phyloP scores from a whole-genome alignment of 148 eudicot genomes.

The Silene latifolia region DNA sequence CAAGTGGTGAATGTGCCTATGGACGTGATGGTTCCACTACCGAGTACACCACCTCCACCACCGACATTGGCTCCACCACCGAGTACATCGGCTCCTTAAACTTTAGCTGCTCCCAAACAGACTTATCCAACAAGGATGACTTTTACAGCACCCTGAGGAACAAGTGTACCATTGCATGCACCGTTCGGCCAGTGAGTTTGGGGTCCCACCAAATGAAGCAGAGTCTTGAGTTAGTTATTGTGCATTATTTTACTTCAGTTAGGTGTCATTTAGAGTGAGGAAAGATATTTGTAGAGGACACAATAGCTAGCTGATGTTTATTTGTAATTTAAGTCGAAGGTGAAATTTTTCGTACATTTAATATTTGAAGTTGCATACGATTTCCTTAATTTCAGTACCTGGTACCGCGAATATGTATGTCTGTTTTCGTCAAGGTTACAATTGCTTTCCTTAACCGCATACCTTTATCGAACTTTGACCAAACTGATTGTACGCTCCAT shows the following conservation, averaged over 20 bases:
- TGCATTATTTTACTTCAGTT: constrained; percentile 21
- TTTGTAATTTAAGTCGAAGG: constrained; percentile 16
- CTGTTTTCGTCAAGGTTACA: background rate
- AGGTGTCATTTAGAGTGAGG: constrained; percentile 18
- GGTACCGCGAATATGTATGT: too few species aligned
- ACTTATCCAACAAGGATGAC: constrained; percentile 10
- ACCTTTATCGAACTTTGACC: background rate
- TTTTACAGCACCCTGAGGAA: background rate
- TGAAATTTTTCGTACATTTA: constrained; percentile 20
- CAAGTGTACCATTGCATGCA: constrained; percentile 14
- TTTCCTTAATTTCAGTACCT: background rate
- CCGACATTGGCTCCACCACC: too few species aligned
- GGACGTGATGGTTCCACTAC: background rate
- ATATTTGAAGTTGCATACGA: constrained; percentile 6
- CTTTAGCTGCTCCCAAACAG: background rate
- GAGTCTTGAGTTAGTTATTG: constrained; percentile 18
- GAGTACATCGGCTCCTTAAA: constrained; percentile 2
- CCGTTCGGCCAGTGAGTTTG: constrained; percentile 20
- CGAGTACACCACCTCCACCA: too few species aligned
- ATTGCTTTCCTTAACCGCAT: background rate
- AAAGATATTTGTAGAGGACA: constrained; percentile 21
- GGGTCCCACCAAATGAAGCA: constrained; percentile 9
- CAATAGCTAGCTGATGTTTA: constrained; percentile 20
- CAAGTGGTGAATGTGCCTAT: constrained; percentile 7
- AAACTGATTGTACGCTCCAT: too few species aligned